A percentile compares a stretch with the other conserved stretches of the same genome.
Conservation (phyloP, 306 rosid genomes). For the Cicer judaicum region DNA sequence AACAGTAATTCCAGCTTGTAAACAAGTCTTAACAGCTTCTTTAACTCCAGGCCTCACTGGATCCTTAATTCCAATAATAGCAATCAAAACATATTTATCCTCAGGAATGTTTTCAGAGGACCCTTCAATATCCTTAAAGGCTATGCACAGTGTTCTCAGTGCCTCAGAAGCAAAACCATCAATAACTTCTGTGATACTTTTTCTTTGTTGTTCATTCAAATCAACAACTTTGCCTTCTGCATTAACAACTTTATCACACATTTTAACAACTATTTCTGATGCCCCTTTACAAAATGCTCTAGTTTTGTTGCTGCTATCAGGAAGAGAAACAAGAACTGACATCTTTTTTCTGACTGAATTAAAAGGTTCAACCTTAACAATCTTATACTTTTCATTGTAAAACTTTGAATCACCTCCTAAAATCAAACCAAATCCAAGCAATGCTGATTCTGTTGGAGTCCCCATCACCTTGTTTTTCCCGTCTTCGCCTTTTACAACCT, state of each 20-base stretch:
- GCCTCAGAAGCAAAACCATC: slow-evolving; percentile 72
- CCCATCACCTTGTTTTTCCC: slow-evolving; percentile 66
- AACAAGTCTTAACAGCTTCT: slow-evolving; percentile 81
- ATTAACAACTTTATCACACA: slow-evolving; percentile 70
- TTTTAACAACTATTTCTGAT: slow-evolving; percentile 67
- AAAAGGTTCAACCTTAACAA: slow-evolving; percentile 78
- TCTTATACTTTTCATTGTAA: slow-evolving; percentile 55
- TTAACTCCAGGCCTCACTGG: slow-evolving; percentile 87
- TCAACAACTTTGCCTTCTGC: slow-evolving; percentile 61
- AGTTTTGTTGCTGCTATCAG: slow-evolving; percentile 46
- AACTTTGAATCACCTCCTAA: slow-evolving; percentile 60
- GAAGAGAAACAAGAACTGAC: slow-evolving; percentile 75
- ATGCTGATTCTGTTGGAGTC: slow-evolving; percentile 80
- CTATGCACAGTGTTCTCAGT: slow-evolving; percentile 80
- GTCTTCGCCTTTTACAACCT: slow-evolving; percentile 66
- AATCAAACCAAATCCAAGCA: slow-evolving; percentile 74
- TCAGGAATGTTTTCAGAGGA: slow-evolving; percentile 59
- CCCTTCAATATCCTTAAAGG: slow-evolving; percentile 63
- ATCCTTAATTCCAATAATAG: slow-evolving; percentile 87
- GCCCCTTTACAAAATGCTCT: slow-evolving; percentile 90
- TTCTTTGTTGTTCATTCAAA: slow-evolving; percentile 59
- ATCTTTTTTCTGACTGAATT: slow-evolving; percentile 73
- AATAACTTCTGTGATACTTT: slow-evolving; percentile 57
- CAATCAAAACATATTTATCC: slow-evolving; percentile 60
- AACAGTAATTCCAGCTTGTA: slow-evolving; percentile 77